Conservation (phyloP, 2,329 filamentous ascomycete genomes). For the Penicillium freii region DNA sequence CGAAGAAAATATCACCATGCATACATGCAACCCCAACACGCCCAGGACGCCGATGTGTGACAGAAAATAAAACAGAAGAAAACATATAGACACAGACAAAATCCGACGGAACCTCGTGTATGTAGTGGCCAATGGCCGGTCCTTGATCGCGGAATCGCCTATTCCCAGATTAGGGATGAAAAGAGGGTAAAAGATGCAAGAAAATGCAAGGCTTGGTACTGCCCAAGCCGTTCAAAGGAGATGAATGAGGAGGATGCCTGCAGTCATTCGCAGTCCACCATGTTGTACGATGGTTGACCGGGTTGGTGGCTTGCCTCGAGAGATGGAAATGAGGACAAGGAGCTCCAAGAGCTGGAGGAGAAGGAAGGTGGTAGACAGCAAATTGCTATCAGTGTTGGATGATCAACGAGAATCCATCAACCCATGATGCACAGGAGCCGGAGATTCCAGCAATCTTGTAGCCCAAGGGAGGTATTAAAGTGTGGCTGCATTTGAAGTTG, state of each 20-base stretch:
- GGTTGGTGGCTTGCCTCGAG: neutral
- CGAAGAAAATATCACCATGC: slow-evolving; percentile 13
- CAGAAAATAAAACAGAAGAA: slow-evolving; percentile 6
- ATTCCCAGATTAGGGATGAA: slow-evolving; percentile 1
- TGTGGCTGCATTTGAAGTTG: slow-evolving; percentile 59
- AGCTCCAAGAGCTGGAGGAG: neutral
- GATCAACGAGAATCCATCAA: slow-evolving; percentile 83
- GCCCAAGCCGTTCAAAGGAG: neutral
- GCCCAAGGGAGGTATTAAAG: slow-evolving; percentile 81
- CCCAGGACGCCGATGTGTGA: slow-evolving; percentile 12
- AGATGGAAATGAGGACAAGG: neutral
- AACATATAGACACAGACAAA: slow-evolving; percentile 20
- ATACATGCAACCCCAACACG: slow-evolving; percentile 14
- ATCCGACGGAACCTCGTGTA: slow-evolving; percentile 13
- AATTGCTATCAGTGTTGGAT: slow-evolving; percentile 59
- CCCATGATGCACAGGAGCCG: slow-evolving; percentile 75
- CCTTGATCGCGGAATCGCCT: slow-evolving; percentile 4
- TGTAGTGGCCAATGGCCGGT: slow-evolving; percentile 14
- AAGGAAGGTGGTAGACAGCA: neutral
- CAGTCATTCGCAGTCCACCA: neutral
- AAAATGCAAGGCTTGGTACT: neutral
- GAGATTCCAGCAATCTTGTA: slow-evolving; percentile 86
- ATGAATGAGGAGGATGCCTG: neutral
- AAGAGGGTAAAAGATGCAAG: slow-evolving; percentile 8
- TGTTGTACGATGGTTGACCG: neutral